These are phyloP conservation scores for Lactarius sanguifluus DNA, from an alignment of 768 basidiomycete species.

Conservation along the genomic window DNA sequence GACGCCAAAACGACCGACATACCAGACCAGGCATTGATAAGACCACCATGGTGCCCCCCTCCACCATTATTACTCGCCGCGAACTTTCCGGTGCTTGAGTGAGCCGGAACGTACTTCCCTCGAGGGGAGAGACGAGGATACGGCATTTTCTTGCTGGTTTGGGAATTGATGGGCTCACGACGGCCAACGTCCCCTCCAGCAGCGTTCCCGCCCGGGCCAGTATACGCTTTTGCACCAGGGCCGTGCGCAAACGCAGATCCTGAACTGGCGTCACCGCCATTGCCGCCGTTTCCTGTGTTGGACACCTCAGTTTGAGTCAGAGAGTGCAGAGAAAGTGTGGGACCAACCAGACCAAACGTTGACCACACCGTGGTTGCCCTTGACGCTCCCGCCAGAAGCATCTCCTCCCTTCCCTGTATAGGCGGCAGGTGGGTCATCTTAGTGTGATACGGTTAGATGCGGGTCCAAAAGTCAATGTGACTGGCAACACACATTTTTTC, in stretches of 20 bases:
- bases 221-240: conserved; percentile 20
- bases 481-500: conserved; percentile 16
- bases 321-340: not conserved
- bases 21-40: conserved; percentile 16
- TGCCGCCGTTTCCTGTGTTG: conserved; percentile 26
- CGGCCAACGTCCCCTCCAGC: conserved; percentile 15
- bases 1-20: not conserved
- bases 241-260: conserved; percentile 15
- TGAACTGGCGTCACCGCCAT: conserved; percentile 28
- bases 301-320: not conserved
- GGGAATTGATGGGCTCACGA: conserved; percentile 5
- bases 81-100: not conserved
- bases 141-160: not conserved
- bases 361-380: conserved; percentile 9
- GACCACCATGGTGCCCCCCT: not conserved
- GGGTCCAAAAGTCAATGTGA: not conserved
- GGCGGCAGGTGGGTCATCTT: conserved; percentile 17
- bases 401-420: conserved; percentile 27
- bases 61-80: not conserved
- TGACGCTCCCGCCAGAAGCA: conserved; percentile 25
- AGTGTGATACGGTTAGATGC: not conserved
- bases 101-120: not conserved
- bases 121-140: conserved; percentile 1
- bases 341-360: conserved; percentile 27
- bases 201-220: conserved; percentile 22